A percentile compares a stretch with the other conserved stretches of the same genome.
These are phyloP conservation scores for Danielozyma ontarioensis DNA, from an alignment of 805 yeast genomes.

Conservation along the genomic window DNA sequence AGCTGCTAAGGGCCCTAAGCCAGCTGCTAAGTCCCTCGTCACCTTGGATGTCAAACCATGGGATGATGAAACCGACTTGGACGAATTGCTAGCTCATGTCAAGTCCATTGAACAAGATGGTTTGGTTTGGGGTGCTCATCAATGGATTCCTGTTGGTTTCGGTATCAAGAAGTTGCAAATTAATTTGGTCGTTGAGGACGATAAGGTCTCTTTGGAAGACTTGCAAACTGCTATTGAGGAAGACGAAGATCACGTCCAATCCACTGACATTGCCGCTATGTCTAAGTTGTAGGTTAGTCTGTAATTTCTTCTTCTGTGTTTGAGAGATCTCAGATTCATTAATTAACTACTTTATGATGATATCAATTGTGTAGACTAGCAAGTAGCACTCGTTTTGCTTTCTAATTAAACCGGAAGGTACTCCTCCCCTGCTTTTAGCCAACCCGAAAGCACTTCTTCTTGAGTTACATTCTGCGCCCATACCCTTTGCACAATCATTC, in stretches of 20 bases:
- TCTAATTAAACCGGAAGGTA: constrained; percentile 35
- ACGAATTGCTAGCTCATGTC: constrained; percentile 80
- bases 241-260: constrained; percentile 99
- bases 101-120: constrained; percentile 87
- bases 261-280: constrained; percentile 99
- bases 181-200: constrained; percentile 97
- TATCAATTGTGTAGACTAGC: constrained; percentile 22
- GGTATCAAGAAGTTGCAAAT: constrained; percentile 99
- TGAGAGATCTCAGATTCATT: neutral
- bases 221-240: constrained; percentile 75
- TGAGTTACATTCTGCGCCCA: constrained; percentile 42
- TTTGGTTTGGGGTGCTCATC: constrained; percentile 97
- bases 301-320: neutral
- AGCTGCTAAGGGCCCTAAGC: constrained; percentile 95
- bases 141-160: constrained; percentile 95
- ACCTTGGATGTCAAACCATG: constrained; percentile 99
- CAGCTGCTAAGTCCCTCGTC: constrained; percentile 97
- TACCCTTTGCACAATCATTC: constrained; percentile 37
- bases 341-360: neutral
- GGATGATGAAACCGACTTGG: constrained; percentile 99
- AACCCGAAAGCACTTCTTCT: constrained; percentile 42
- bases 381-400: constrained; percentile 48
- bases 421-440: constrained; percentile 49
- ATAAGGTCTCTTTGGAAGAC: constrained; percentile 87
- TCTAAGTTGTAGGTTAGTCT: constrained; percentile 66